A percentile compares a stretch with the other conserved stretches of the same genome.
Conservation (phyloP, 768 basidiomycete species). For the Rhizopogon roseolus region DNA sequence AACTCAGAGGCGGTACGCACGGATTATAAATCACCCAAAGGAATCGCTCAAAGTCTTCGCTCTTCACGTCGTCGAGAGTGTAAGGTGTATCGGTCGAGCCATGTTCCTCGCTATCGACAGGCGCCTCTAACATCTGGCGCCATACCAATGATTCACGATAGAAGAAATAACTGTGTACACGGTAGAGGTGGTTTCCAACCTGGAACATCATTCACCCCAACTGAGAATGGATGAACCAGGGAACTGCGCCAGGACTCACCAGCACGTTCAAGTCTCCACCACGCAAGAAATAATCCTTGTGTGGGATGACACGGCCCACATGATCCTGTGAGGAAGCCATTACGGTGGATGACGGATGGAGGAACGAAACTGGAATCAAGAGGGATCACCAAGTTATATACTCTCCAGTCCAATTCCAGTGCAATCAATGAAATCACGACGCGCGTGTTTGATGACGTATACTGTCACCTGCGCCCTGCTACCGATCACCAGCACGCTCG, state of each 20-base stretch:
- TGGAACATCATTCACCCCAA: constrained; percentile 6
- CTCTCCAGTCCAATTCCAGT: background rate
- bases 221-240: background rate
- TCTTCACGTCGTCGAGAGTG: constrained; percentile 25
- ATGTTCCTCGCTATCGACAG: background rate
- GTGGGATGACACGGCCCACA: constrained; percentile 15
- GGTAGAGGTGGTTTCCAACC: constrained; percentile 30
- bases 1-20: constrained; percentile 23
- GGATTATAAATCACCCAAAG: constrained; percentile 57
- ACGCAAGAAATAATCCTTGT: constrained; percentile 43
- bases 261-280: constrained; percentile 53
- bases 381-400: background rate
- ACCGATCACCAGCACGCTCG: background rate
- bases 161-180: constrained; percentile 32
- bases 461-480: background rate
- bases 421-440: background rate
- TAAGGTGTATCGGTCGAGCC: constrained; percentile 2
- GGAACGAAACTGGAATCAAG: background rate
- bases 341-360: background rate
- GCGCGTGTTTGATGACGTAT: background rate
- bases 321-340: constrained; percentile 1
- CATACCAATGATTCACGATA: constrained; percentile 31
- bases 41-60: constrained; percentile 39
- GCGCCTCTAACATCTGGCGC: constrained; percentile 12
- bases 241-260: constrained; percentile 28